Conservation (phyloP, 805 yeast genomes). For the Candida tammaniensis region DNA sequence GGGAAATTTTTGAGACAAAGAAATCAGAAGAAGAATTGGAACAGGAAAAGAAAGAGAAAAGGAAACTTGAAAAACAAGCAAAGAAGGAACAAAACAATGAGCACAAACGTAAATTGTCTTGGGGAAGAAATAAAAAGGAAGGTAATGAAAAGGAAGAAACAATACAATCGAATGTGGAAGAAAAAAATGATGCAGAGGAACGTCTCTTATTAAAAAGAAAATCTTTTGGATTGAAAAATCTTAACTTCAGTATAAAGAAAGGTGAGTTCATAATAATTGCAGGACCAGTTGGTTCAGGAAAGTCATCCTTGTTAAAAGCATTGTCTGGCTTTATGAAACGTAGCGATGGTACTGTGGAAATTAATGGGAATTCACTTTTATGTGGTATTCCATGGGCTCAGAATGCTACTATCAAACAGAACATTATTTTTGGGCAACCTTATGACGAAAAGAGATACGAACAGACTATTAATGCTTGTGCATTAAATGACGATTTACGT, state of each 20-base stretch:
- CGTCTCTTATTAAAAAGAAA: not conserved
- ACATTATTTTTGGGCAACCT: conserved; percentile 26
- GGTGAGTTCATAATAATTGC: conserved; percentile 35
- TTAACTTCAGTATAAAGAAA: conserved; percentile 22
- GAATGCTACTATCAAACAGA: conserved; percentile 30
- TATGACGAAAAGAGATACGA: conserved; percentile 22
- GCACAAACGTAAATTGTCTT: not conserved
- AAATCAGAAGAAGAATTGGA: conserved; percentile 14
- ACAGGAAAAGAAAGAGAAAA: conserved; percentile 10
- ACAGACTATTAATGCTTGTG: conserved; percentile 22
- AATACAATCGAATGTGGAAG: too few species aligned
- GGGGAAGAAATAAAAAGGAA: conserved; percentile 2
- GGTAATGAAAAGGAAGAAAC: not conserved
- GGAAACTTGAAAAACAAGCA: conserved; percentile 2
- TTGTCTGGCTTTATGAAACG: conserved; percentile 35
- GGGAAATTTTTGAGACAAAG: conserved; percentile 24
- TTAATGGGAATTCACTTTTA: conserved; percentile 24
- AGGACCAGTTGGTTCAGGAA: conserved; percentile 35
- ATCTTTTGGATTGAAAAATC: conserved; percentile 26
- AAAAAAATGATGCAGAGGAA: not conserved
- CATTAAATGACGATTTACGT: conserved; percentile 25
- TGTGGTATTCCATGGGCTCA: conserved; percentile 37
- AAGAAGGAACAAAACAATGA: not conserved
- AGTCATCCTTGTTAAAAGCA: conserved; percentile 34
- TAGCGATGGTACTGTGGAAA: conserved; percentile 23